Evolutionary conservation across 2,329 filamentous ascomycete species (phyloP).

Genomic region (Trichoderma atrobrunneum): DNA sequence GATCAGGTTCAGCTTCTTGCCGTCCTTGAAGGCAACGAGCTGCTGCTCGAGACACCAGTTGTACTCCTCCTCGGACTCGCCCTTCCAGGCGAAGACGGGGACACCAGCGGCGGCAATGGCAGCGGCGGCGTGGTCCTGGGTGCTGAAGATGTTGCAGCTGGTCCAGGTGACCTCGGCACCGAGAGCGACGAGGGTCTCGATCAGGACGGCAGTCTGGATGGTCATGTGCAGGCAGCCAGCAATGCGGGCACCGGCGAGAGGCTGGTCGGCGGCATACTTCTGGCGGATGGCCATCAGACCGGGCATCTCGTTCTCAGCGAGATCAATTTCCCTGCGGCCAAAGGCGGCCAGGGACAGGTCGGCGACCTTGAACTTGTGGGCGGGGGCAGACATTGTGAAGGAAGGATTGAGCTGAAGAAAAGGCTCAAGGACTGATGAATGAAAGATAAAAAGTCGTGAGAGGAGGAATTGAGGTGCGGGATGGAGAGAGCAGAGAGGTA

Average conservation of each 20-base stretch:
- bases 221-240: slow-evolving; percentile 99
- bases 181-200: slow-evolving; percentile 92
- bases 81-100: slow-evolving; percentile 75
- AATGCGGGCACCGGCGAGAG: slow-evolving; percentile 89
- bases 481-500: slow-evolving; percentile 26
- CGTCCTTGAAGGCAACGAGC: slow-evolving; percentile 92
- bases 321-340: slow-evolving; percentile 97
- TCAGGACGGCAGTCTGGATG: slow-evolving; percentile 98
- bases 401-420: slow-evolving; percentile 22
- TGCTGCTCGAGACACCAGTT: slow-evolving; percentile 99
- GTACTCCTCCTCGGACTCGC: slow-evolving; percentile 99
- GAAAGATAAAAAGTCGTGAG: background rate
- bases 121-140: slow-evolving; percentile 95
- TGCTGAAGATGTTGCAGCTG: slow-evolving; percentile 99
- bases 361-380: slow-evolving; percentile 95
- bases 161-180: slow-evolving; percentile 99
- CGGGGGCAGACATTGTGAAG: slow-evolving; percentile 68
- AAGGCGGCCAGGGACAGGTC: slow-evolving; percentile 98
- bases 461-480: slow-evolving; percentile 10
- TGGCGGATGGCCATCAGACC: slow-evolving; percentile 92
- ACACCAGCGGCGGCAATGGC: slow-evolving; percentile 93
- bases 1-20: slow-evolving; percentile 96
- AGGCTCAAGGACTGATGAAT: slow-evolving; percentile 19
- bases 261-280: slow-evolving; percentile 92
- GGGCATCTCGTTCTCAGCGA: slow-evolving; percentile 95